Evolutionary conservation across 176 grass and related monocot species (phyloP), one percentile per base, ranked within the genome.

Genomic region (Hordeum vulgare): DNA sequence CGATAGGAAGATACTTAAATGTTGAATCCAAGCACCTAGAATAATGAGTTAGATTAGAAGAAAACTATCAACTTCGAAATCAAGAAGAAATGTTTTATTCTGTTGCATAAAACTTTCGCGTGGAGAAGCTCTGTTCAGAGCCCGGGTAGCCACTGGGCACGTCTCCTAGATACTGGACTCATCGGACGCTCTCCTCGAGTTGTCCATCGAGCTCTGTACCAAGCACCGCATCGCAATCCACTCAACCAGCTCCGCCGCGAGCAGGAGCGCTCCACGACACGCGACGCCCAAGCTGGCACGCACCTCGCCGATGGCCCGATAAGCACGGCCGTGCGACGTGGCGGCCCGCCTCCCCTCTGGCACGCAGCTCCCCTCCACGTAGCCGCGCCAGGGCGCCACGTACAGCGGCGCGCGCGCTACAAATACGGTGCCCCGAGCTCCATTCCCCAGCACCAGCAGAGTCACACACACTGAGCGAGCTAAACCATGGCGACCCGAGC

Each of bases 311-410:
- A 35, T 53, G 57, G 61, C 56, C 11, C 61, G 82, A 85, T 85
- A 89, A 89, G 71, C 82, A 71, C 51, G 71, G 58, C 42, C 26
- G 15, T 37, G 72, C 58, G 84, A 83, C 88, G 88, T 86, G 84
- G 88, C 84, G 74, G 79, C 79, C 18, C 74, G 88, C 2, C 4
- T 13, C 73, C 25, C 1, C 8, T 5, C 27, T 25, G 71, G 83
- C 39, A 51, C 83, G 61, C 83, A 1, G 51, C 29, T 44, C 77
- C 20, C 23, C 54, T 89, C 80, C 79, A 83, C 83, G 79, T 89
- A 83, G 76, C 84, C 65, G 35, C 71, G n/a, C 3, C 67, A 57
- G 42, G 62, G 42, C 65, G 75, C 69, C 80, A 79, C 80, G 71
- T 77, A 70, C 86, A 26, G 20, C 4, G 8, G 20, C 25, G 8